Percentiles rank a stretch among this genome's conserved stretches.
phyloP scores from a whole-genome alignment of 495 filamentous ascomycete genomes.

The Penicillium argentinense region DNA sequence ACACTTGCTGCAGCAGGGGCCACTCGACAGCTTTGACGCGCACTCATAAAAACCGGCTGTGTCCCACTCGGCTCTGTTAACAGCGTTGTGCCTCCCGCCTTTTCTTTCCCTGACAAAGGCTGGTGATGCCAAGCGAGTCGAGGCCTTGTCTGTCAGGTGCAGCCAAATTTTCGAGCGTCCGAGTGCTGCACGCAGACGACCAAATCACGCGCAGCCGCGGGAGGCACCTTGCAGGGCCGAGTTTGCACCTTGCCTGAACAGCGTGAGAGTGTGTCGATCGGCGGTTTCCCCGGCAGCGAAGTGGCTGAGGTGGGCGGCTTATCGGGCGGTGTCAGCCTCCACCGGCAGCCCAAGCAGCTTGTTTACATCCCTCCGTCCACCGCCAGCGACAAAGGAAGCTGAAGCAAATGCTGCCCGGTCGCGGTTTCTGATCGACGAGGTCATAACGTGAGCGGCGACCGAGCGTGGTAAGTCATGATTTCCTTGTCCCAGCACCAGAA shows the following conservation, averaged over 20 bases:
- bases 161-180: not conserved
- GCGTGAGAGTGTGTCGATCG: too few species aligned
- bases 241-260: too few species aligned
- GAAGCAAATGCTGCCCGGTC: constrained; percentile 15
- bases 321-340: constrained; percentile 12
- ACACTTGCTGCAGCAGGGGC: constrained; percentile 14
- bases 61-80: too few species aligned
- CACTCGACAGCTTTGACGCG: too few species aligned
- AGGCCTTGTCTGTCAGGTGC: not conserved
- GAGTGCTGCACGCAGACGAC: not conserved
- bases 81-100: not conserved
- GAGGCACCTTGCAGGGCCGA: constrained; percentile 9
- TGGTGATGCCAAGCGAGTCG: constrained; percentile 18
- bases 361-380: constrained; percentile 20
- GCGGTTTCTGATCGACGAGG: not conserved
- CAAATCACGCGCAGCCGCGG: constrained; percentile 8
- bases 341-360: constrained; percentile 8
- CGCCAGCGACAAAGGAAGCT: not conserved
- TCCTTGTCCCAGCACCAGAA: not conserved
- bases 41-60: too few species aligned
- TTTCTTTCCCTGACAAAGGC: not conserved
- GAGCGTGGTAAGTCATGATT: constrained; percentile 11
- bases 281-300: constrained; percentile 32
- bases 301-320: constrained; percentile 9
- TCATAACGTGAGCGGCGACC: not conserved